These are phyloP conservation scores for Botryobasidium botryosum DNA, from an alignment of 768 basidiomycete genomes.

Conservation along the genomic window DNA sequence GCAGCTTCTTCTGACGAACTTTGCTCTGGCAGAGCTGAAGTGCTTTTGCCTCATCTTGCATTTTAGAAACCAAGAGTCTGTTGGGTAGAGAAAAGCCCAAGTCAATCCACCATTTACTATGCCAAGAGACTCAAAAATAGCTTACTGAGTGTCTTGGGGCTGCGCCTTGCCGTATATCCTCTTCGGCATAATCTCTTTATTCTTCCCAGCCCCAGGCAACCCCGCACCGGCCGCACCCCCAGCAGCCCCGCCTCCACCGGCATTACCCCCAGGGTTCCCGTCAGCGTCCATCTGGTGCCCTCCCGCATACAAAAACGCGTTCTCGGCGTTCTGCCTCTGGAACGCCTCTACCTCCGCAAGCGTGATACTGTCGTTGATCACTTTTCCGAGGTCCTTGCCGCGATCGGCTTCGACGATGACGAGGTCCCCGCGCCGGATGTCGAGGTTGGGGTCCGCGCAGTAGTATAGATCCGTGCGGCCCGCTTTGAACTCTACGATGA, in stretches of 20 bases:
- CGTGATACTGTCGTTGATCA: constrained; percentile 82
- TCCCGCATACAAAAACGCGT: constrained; percentile 24
- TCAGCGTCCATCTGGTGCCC: constrained; percentile 26
- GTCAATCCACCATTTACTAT: neutral
- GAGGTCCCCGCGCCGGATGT: constrained; percentile 69
- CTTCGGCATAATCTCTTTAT: constrained; percentile 95
- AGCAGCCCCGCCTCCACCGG: constrained; percentile 20
- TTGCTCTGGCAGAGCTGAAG: constrained; percentile 82
- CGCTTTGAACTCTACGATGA: constrained; percentile 95
- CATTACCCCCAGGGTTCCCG: constrained; percentile 26
- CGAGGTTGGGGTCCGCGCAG: constrained; percentile 44
- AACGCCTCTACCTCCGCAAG: constrained; percentile 80
- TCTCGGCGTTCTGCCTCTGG: constrained; percentile 63
- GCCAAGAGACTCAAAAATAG: constrained; percentile 11
- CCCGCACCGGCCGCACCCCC: constrained; percentile 17
- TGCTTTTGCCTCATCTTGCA: constrained; percentile 83
- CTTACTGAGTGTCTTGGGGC: constrained; percentile 64
- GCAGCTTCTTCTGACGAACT: constrained; percentile 82
- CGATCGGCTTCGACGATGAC: constrained; percentile 96
- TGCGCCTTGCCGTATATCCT: constrained; percentile 84
- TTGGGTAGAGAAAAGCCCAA: neutral
- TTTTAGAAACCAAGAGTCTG: constrained; percentile 63
- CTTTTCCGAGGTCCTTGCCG: constrained; percentile 82
- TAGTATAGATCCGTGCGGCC: constrained; percentile 93
- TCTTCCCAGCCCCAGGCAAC: constrained; percentile 23